Conservation (phyloP, 768 basidiomycete species). For the Lepiota venenata region DNA sequence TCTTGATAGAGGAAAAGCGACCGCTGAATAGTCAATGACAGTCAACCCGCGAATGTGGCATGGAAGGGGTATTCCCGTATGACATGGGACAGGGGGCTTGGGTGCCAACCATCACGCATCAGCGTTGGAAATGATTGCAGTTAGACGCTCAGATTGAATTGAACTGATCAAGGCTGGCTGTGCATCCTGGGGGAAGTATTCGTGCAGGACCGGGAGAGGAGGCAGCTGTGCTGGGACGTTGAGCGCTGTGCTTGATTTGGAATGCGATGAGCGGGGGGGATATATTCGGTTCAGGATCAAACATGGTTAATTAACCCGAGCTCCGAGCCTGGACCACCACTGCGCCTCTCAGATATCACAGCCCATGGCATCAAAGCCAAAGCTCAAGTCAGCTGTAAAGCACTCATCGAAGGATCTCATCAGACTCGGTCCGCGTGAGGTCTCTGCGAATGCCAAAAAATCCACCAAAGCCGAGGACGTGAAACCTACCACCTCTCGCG, state of each 20-base stretch:
- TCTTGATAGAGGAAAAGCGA: conserved; percentile 3
- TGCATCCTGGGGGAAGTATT: neutral
- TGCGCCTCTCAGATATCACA: neutral
- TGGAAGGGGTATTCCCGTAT: neutral
- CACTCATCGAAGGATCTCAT: conserved; percentile 8
- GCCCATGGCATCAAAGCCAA: conserved; percentile 24
- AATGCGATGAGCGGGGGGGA: neutral
- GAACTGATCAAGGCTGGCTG: neutral
- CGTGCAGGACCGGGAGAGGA: too few relatives aligned
- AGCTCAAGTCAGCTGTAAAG: conserved; percentile 4
- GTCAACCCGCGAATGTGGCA: neutral
- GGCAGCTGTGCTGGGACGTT: neutral
- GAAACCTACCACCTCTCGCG: conserved; percentile 66
- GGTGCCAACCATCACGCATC: conserved; percentile 3
- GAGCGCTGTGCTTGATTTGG: too few relatives aligned
- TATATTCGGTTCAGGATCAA: neutral
- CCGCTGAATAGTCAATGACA: neutral
- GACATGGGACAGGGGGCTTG: conserved; percentile 5
- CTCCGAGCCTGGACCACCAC: neutral
- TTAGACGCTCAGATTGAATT: too few relatives aligned
- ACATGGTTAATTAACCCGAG: neutral
- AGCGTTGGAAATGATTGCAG: conserved; percentile 1
- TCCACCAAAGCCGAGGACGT: conserved; percentile 19
- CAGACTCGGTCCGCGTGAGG: conserved; percentile 14
- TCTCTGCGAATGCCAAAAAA: conserved; percentile 12